Base-by-base conservation (phyloP, 1,284 basidiomycete genomes). In the Mycena citricolor region DNA sequence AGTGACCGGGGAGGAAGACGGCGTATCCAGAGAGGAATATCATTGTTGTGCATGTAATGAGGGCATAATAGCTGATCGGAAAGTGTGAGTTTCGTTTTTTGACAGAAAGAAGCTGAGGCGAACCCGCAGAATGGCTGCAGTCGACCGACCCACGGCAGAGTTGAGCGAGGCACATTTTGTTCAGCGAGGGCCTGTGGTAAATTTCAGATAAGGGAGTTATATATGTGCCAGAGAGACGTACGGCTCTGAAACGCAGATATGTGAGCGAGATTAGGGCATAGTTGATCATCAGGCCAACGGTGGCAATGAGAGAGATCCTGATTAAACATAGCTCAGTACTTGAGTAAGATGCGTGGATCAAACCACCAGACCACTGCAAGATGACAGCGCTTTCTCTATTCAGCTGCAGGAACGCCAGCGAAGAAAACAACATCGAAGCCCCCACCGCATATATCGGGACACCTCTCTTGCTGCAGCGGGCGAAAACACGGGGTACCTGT, bases 141-240 rank as follows among this genome's bases (percentile, higher is more conserved):
- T 47, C 59, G 62, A 28, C 64, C 62, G 51, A 61, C 65, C 44
- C 77, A 60, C 47, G 74, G 76, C 70, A 88, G 29, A 63, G 72
- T 62, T 67, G 76, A 54, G 58, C 85, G 71, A 36, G 73, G 66
- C 44, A 85, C 70, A 5, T 76, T 78, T 57, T 86, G 84, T n/a
- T 57, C 65, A 61, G 76, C 75, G 49, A 81, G 62, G 19, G 80
- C 83, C 65, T 82, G 36, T 26, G 38, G 56, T 23, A 22, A 22
- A 12, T 19, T 36, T 11, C 7, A 8, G 14, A 22, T 21, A n/a
- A n/a, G n/a, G n/a, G n/a, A n/a, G n/a, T n/a, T n/a, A n/a, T n/a
- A n/a, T n/a, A n/a, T n/a, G n/a, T n/a, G n/a, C n/a, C n/a, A n/a
- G n/a, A n/a, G n/a, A n/a, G n/a, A n/a, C n/a, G n/a, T n/a, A n/a